These are phyloP conservation scores for Acacia concinna DNA, from an alignment of 331 rosid species.

Conservation along the genomic window DNA sequence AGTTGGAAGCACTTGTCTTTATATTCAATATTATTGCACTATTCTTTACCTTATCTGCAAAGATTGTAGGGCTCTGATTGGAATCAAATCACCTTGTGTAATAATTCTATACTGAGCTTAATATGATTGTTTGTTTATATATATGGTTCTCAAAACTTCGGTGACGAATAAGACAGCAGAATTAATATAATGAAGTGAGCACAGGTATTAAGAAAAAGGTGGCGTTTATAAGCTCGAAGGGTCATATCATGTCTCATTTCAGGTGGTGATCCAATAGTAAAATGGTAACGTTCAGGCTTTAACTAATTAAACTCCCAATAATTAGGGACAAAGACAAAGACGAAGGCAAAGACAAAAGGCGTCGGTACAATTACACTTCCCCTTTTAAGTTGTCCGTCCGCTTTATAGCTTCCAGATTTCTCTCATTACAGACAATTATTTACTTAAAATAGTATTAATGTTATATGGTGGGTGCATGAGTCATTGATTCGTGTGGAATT, in stretches of 20 bases:
- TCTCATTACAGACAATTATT: not conserved
- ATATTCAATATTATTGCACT: not conserved
- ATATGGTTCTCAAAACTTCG: constrained; percentile 2
- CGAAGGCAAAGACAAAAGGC: not conserved
- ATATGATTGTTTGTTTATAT: not conserved
- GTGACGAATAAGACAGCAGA: not conserved
- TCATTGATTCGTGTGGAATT: not conserved
- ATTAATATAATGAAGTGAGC: not conserved
- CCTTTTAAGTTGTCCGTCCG: not conserved
- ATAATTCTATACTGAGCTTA: not conserved
- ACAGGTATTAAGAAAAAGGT: not conserved
- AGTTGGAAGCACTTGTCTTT: not conserved
- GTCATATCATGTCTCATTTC: not conserved
- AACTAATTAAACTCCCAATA: not conserved
- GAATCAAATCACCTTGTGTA: not conserved
- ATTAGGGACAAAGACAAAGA: not conserved
- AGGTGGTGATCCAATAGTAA: constrained; percentile 32
- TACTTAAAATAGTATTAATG: not conserved
- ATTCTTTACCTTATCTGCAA: not conserved
- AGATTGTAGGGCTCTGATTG: not conserved
- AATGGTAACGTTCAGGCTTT: constrained; percentile 20
- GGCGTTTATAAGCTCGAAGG: constrained; percentile 37
- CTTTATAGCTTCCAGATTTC: constrained; percentile 1
- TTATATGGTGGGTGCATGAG: not conserved
- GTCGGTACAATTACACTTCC: not conserved